Evolutionary conservation across 257 asterid genomes (phyloP), one percentile per base, ranked within the genome.

Genomic region (Coffea eugenioides): DNA sequence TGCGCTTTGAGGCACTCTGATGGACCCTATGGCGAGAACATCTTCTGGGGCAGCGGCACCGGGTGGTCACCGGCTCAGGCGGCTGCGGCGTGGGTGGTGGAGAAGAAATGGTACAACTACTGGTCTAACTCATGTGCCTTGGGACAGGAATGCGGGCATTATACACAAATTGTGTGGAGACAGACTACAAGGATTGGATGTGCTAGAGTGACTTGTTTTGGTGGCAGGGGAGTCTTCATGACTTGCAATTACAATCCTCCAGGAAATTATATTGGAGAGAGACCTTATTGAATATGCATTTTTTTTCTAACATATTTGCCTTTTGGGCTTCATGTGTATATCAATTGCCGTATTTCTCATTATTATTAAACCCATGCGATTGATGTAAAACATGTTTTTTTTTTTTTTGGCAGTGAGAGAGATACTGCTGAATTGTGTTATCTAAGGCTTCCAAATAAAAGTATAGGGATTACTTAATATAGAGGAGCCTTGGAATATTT

Each of bases 161-260:
- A 87, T 80, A 89, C 90, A 0, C 92, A 89, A 59, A 83, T 89
- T 56, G 87, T 89, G 61, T 89, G 92, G 92, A 87, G 75, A 39
- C 81, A 67, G 21, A 81, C 88, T 1, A 80, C 34, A 71, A 83
- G 84, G 18, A 62, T 87, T 67, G 92, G 90, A 9, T 87, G 92
- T 71, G 92, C 92, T 2, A 74, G 78, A 59, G 88, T 80, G 39
- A 82, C 41, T 0, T 89, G 91, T 65, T 14, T n/a, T 49, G 71
- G 83, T 56, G 89, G 85, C 0, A 79, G 77, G 14, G 91, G 91
- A 2, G 88, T 89, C 73, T 89, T 89, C 68, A 89, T 89, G 88
- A 83, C 83, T 27, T 89, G 92, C 6, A 87, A 89, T 57, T 89
- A 89, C 77, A 86, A 89, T 77, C 91, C 91, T 25, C 92, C 92